Evolutionary conservation across 345 rosid genomes (phyloP).

Genomic region (Cardamine occulta): DNA sequence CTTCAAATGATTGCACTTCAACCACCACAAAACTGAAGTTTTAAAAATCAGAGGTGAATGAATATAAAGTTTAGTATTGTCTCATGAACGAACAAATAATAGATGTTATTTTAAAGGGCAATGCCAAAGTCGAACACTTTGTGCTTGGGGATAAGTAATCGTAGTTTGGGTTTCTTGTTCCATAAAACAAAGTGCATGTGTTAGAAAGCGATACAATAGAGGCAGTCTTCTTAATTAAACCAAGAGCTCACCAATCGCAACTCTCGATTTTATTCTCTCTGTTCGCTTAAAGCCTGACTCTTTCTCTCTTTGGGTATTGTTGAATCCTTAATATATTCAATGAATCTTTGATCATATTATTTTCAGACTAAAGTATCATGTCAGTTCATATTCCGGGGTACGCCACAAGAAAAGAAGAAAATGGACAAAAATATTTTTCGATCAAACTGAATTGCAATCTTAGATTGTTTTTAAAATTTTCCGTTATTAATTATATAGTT

Average conservation of each 20-base stretch:
- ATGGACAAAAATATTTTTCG: neutral
- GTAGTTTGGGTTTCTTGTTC: slow-evolving; percentile 35
- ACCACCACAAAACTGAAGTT: neutral
- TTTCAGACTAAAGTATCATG: neutral
- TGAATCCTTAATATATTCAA: slow-evolving; percentile 32
- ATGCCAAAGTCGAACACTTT: slow-evolving; percentile 1
- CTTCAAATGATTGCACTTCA: neutral
- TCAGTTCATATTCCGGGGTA: slow-evolving; percentile 4
- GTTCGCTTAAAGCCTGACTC: slow-evolving; percentile 38
- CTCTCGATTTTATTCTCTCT: slow-evolving; percentile 34
- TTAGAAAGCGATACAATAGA: slow-evolving; percentile 9
- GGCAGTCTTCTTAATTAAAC: slow-evolving; percentile 25
- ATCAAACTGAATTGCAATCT: neutral
- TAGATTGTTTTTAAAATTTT: neutral
- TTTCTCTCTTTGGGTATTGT: slow-evolving; percentile 22
- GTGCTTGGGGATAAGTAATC: slow-evolving; percentile 13
- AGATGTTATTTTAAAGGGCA: neutral
- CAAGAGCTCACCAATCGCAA: slow-evolving; percentile 23
- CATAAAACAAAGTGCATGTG: slow-evolving; percentile 41
- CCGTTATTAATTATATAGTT: neutral
- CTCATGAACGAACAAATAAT: neutral
- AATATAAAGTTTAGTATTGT: neutral
- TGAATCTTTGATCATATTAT: slow-evolving; percentile 35
- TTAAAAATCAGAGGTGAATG: neutral
- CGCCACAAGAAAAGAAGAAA: slow-evolving; percentile 24